Evolutionary conservation across 2,329 filamentous ascomycete genomes (phyloP), one percentile per base, ranked within the genome.

Genomic region (Xylariomycetidae sp.): DNA sequence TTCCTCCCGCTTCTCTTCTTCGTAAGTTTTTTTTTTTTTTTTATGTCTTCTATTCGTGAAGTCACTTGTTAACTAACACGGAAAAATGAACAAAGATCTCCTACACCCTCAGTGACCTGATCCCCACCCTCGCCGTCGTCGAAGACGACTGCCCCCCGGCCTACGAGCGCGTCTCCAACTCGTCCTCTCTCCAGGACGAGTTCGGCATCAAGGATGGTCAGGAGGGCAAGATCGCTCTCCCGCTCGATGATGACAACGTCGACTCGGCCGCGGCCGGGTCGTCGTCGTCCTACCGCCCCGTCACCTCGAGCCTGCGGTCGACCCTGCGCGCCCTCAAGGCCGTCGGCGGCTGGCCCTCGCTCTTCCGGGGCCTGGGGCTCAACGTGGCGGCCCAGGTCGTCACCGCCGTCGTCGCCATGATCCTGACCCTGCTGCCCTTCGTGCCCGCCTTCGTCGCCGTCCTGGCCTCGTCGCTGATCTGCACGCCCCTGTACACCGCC

Each of bases 401-500:
- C 20, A 54, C 50, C 8, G 36, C 44, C 16, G 12, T 63, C 25
- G 36, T 75, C 16, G 49, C 63, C 31, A 56, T 57, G 33, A 48
- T 73, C 41, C 50, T 82, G 19, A 47, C 62, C 33, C 51, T 60
- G 7, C 44, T 44, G 25, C 20, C 51, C 25, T 34, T 62, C 26
- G 51, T 74, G 17, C 61, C 40, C 45, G 63, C 42, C 54, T 61
- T 49, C 15, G 13, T 84, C 34, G 64, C 66, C 31, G 67, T 70
- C 36, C 65, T 80, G 31, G 36, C 82, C 30, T 67, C 76, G 15
- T 67, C 72, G 29, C 60, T 89, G 23, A 56, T 74, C 16, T 66
- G 84, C 29, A 72, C 82, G 27, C 82, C 82, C 51, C 57, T 89
- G 39, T 71, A 76, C 55, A 73, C 88, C 46, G 72, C 76, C 32